Evolutionary conservation across 2,329 filamentous ascomycete genomes (phyloP), one percentile per base, ranked within the genome.

Genomic region (Ophiosphaerella herpotricha): DNA sequence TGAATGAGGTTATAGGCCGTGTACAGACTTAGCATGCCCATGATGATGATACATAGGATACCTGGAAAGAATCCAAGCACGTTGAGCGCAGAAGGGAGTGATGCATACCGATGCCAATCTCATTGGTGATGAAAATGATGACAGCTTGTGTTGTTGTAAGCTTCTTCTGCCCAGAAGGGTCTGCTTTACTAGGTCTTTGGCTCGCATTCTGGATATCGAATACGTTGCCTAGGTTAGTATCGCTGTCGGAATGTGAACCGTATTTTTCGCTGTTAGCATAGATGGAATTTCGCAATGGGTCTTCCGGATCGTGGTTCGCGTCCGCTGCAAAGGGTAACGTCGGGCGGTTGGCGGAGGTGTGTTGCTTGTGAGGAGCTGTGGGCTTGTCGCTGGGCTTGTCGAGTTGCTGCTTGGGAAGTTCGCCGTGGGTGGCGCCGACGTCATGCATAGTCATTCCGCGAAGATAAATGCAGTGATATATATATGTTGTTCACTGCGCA

Each of bases 41-140:
- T 56, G 14, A 58, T 60, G 23, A 66, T 37, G 37, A 68, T 60
- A 37, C 54, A 55, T 1, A 68, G 36, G 5, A 68, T 50, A 12
- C 64, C 62, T 2, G 63, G 64, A 33, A 68, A 64, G 43, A 68
- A 65, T 1, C 63, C 60, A 6, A 68, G 53, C 4, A 55, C 54
- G 33, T 66, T 61, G 21, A 68, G 54, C 8, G 62, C 63, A 16
- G 60, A 55, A 16, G 63, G 63, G 16, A 67, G 46, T 8, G 60
- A 65, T 13, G 53, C 41, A 66, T 64, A 23, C 64, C 64, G n/a
- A 68, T 66, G 31, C 64, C 63, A 16, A 68, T 61, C 41, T 68
- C 62, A 37, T 66, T 68, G 3, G 63, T 68, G 45, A 68, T 50
- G 42, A 68, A 65, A 16, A 68, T 68, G 13, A 68, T 65, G 41